Evolutionary conservation across 2,329 filamentous ascomycete species (phyloP), one percentile per base, ranked within the genome.

Genomic region (Cladophialophora psammophila): DNA sequence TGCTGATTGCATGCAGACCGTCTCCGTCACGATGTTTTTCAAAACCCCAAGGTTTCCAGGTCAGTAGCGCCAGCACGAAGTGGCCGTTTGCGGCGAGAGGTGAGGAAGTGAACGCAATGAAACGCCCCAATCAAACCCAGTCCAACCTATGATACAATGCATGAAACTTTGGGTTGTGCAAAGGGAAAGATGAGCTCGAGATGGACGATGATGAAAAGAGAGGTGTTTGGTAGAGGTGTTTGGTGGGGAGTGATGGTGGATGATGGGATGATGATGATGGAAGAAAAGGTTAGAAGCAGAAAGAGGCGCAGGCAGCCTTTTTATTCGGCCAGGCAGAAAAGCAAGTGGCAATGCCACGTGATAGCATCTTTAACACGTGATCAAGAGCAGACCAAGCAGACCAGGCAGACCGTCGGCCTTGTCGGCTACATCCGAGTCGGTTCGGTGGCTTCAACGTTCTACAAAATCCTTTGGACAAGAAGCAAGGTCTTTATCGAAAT

Each of bases 11-110:
- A 35, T 15, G 59, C 18, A 63, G 20, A 54, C 42, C 48, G 35
- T n/a, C n/a, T 18, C n/a, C 34, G n/a, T 58, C 53, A 66, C 58
- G 59, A 66, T 35, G 54, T 36, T 40, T 18, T 35, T n/a, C 38
- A 45, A 55, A 53, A 12, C 42, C 26, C 20, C 45, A 18, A 53
- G 38, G 48, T 26, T 15, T 48, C 20, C 18, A n/a, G 35, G 35
- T 40, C 40, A 58, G 36, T 54, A 55, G 52, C n/a, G 34, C 45
- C 35, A 60, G 54, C 32, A 56, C 31, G 10, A 56, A 36, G 59
- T 48, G 52, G 20, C 65, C 60, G 65, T 60, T 67, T 67, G 65
- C 65, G 36, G 59, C 48, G 36, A 58, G 36, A 12, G 45, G 56
- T 20, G 38, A n/a, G 55, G 42, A 18, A 54, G 13, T 13, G 13